Evolutionary conservation across 2,329 filamentous ascomycete species (phyloP), one percentile per base, ranked within the genome.

Genomic region (Diaporthe aspalathi): DNA sequence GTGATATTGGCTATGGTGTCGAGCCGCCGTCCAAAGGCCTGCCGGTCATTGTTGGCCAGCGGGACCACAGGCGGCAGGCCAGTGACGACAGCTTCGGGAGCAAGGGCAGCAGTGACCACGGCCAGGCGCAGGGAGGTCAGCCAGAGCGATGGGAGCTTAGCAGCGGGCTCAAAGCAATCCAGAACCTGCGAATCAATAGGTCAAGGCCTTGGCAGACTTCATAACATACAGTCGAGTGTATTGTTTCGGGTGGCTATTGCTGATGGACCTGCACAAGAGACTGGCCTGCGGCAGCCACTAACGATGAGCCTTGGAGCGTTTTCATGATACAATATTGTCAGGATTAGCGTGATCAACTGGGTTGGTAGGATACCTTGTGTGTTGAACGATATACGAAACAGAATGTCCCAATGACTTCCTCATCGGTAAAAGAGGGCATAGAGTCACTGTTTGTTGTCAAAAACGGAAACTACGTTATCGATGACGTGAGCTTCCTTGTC

Each of bases 111-210:
- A 70, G 57, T 35, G 49, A 47, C 20, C 38, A 47, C 8, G 53
- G 32, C n/a, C 20, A 24, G 11, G 35, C 47, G 3, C 67, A 50
- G 11, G 22, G n/a, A 3, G 52, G 6, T 2, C 43, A 62, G 35
- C 40, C 35, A 24, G 57, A 70, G 50, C 57, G 68, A 14, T 66
- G 68, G 68, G 68, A 65, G 20, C 27, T 50, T 32, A 45, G 22
- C 24, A 67, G 68, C 27, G 60, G 68, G 35, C 17, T 68, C 11
- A 60, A 52, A 20, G 68, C 53, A 0, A 67, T 70, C 17, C 68
- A 70, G 40, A 70, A 54, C 22, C 57, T 70, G 12, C 49, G 62
- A 38, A 67, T 70, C 27, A 56, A 54, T 11, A 54, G 17, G 38
- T 52, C 68, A 40, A 68, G 35, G 27, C 45, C 45, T 3, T 68